A percentile compares a stretch with the other conserved stretches of the same genome.
Conservation (phyloP, 2,329 filamentous ascomycete species). For the Penicillium palitans region DNA sequence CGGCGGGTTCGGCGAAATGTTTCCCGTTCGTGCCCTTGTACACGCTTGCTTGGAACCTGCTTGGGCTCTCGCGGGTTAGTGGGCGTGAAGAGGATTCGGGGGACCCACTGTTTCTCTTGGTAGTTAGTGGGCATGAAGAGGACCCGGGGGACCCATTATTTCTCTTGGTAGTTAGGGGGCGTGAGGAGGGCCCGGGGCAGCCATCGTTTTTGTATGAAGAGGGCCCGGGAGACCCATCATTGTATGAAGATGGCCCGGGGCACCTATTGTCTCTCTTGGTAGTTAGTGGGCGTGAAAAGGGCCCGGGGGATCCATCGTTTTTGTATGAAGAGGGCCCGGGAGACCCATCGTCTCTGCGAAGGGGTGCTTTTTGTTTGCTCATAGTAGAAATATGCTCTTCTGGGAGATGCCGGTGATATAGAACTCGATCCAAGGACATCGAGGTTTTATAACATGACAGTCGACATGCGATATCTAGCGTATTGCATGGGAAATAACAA, state of each 20-base stretch:
- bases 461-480: not conserved
- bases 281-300: not conserved
- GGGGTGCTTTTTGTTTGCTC: no score
- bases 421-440: not conserved
- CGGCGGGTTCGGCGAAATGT: not conserved
- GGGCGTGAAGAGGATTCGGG: accelerated
- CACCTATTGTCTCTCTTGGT: no score
- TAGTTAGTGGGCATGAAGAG: not conserved
- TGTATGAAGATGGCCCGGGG: accelerated
- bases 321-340: no score
- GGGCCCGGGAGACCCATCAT: no score
- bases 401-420: not conserved
- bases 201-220: no score
- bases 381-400: not conserved
- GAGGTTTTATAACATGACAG: not conserved
- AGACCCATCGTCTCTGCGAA: no score
- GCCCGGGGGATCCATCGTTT: no score
- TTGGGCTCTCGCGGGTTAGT: not conserved
- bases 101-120: no score
- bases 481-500: not conserved
- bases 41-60: not conserved
- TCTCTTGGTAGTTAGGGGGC: not conserved
- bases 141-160: no score
- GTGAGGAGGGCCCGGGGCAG: accelerated
- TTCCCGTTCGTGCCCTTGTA: not conserved